Conservation (phyloP, 306 rosid genomes). For the Dryas octopetala region DNA sequence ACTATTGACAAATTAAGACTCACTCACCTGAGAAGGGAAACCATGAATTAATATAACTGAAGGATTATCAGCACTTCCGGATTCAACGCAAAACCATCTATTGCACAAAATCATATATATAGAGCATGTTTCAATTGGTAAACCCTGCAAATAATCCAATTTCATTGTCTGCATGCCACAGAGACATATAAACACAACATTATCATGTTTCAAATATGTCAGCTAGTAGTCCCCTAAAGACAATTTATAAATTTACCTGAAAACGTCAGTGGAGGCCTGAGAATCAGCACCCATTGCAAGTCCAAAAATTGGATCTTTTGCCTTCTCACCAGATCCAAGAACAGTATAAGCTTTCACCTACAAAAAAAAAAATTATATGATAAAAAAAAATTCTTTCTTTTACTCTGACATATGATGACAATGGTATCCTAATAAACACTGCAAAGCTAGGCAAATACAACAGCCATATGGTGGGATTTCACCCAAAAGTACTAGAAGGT, state of each 20-base stretch:
- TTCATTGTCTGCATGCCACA: slow-evolving; percentile 31
- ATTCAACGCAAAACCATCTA: slow-evolving; percentile 95
- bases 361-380: not conserved
- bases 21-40: slow-evolving; percentile 85
- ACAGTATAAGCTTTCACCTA: slow-evolving; percentile 70
- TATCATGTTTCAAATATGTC: slow-evolving; percentile 2
- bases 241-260: slow-evolving; percentile 47
- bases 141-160: slow-evolving; percentile 45
- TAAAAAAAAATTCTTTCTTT: too few relatives aligned
- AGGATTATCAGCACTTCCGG: slow-evolving; percentile 74
- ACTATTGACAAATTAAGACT: slow-evolving; percentile 5
- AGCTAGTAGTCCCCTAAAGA: not conserved
- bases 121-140: slow-evolving; percentile 49
- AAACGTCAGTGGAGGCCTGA: slow-evolving; percentile 60
- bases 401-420: too few relatives aligned
- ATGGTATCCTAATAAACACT: not conserved
- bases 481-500: not conserved
- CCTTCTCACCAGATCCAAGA: slow-evolving; percentile 66
- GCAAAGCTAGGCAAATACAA: not conserved
- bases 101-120: slow-evolving; percentile 52
- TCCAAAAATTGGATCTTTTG: slow-evolving; percentile 87
- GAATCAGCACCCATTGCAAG: slow-evolving; percentile 72
- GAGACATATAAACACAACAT: slow-evolving; percentile 8
- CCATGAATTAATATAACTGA: slow-evolving; percentile 81
- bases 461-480: not conserved